Percentiles rank a stretch among this genome's conserved stretches.
phyloP scores from a whole-genome alignment of 176 grass and related monocot species.

The Cymbopogon citratus region DNA sequence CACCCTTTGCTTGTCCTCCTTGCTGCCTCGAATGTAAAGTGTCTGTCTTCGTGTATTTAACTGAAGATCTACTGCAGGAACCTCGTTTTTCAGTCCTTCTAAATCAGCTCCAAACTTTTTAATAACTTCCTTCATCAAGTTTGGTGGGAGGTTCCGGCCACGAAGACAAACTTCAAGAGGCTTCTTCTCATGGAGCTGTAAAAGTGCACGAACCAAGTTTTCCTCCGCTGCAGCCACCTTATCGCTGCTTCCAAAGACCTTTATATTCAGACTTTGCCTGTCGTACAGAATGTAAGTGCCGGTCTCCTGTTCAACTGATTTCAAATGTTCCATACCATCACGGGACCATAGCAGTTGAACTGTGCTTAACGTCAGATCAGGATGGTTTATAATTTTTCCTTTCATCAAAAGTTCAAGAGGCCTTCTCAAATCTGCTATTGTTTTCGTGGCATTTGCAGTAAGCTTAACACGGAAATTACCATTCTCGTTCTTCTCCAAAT shows the following conservation, averaged over 20 bases:
- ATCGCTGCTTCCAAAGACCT: conserved; percentile 55
- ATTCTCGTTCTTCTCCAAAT: conserved; percentile 61
- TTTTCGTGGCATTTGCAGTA: conserved; percentile 79
- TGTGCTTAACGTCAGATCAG: conserved; percentile 46
- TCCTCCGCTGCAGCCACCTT: conserved; percentile 51
- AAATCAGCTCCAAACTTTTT: too few species aligned
- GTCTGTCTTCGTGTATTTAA: too few species aligned
- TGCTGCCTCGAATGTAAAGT: too few species aligned
- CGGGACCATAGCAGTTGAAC: conserved; percentile 63
- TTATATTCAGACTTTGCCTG: conserved; percentile 64
- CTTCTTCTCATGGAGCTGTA: too few species aligned
- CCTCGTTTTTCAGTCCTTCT: too few species aligned
- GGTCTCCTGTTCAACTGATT: conserved; percentile 63
- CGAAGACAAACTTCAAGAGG: too few species aligned
- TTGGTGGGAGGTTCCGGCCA: too few species aligned
- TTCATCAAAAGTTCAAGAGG: conserved; percentile 74
- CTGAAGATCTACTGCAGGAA: too few species aligned
- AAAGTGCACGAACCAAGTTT: conserved; percentile 49
- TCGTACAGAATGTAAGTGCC: conserved; percentile 74
- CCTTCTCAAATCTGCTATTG: conserved; percentile 78
- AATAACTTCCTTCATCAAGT: too few species aligned
- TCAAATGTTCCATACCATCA: conserved; percentile 62
- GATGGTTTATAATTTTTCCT: conserved; percentile 75
- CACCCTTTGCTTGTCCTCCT: too few species aligned
- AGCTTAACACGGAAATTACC: conserved; percentile 56